Evolutionary conservation across 106 monocot species (phyloP), one percentile per base, ranked within the genome.

Genomic region (Posidonia australis): DNA sequence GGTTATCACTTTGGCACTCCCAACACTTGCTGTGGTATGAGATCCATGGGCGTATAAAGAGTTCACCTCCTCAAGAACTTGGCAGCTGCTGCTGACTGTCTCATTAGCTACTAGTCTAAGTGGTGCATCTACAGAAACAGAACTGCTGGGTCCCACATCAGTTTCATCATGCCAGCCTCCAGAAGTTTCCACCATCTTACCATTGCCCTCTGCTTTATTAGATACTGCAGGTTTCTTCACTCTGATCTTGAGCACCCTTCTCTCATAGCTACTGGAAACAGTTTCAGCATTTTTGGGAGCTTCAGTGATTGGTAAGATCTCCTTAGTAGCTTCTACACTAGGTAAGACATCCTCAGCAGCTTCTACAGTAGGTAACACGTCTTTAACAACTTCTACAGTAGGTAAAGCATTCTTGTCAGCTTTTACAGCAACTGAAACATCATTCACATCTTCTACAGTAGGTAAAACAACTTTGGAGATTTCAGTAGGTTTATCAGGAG

Each of bases 91-190:
- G 51, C 71, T 80, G 1, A 67, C 24, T 23, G 62, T 72, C 49
- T 79, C 84, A 44, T 73, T 68, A 13, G 18, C 47, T 66, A 66
- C 25, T 12, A 44, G 71, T 48, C 68, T 74, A 41, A 61, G 32
- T 5, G 98, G 98, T 11, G 98, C 98, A 81, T 91, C 98, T 31
- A 98, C 98, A 46, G 98, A 98, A 22, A 91, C 79, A 20, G 98
- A 91, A 64, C 85, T 98, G 67, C 77, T 69, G 16, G 80, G 87
- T 9, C 87, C 86, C 22, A 78, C n/a, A 29, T 91, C 87, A 44
- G 62, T 51, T 49, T 84, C 84, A 69, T 83, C 82, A 55, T 28
- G 81, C 46, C 49, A 58, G 23, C 62, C 81, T 17, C 72, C 73
- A 68, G 72, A 77, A 41, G 54, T 65, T n/a, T 77, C 76, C 30